A percentile compares a stretch with the other conserved stretches of the same genome.
phyloP scores from a whole-genome alignment of 2,329 filamentous ascomycete species.

The Parafenestella ontariensis region DNA sequence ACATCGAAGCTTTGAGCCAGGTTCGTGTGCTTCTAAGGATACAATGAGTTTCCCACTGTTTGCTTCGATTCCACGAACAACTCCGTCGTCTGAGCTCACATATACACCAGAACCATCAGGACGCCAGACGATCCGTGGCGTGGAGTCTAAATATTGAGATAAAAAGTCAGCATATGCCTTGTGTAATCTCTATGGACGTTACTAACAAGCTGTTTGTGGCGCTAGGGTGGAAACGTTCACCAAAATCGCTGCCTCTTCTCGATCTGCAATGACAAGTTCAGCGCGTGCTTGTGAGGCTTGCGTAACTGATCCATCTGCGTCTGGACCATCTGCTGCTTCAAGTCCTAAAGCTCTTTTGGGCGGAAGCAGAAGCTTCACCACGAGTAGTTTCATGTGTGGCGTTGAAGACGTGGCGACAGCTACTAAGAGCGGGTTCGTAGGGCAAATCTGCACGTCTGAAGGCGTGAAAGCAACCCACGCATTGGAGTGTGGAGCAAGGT shows the following conservation, averaged over 20 bases:
- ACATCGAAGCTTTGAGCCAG: slow-evolving; percentile 65
- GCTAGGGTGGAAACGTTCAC: slow-evolving; percentile 66
- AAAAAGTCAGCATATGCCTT: background rate
- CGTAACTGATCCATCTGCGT: slow-evolving; percentile 41
- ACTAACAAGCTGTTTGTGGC: slow-evolving; percentile 60
- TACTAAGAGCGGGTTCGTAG: slow-evolving; percentile 61
- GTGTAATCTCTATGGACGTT: background rate
- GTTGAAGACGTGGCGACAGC: slow-evolving; percentile 67
- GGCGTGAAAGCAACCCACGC: slow-evolving; percentile 71
- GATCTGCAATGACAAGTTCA: slow-evolving; percentile 60
- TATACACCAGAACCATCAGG: slow-evolving; percentile 68
- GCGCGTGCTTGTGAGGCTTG: slow-evolving; percentile 62
- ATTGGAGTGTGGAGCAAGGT: slow-evolving; percentile 67
- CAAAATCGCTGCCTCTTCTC: slow-evolving; percentile 66
- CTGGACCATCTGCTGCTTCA: slow-evolving; percentile 6
- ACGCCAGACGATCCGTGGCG: slow-evolving; percentile 67
- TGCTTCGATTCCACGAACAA: slow-evolving; percentile 66
- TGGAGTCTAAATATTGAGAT: slow-evolving; percentile 54
- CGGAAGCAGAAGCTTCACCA: slow-evolving; percentile 65
- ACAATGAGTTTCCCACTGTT: slow-evolving; percentile 64
- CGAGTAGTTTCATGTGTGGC: slow-evolving; percentile 68
- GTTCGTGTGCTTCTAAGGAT: slow-evolving; percentile 62
- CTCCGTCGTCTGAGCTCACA: slow-evolving; percentile 70
- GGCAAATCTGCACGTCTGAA: slow-evolving; percentile 62
- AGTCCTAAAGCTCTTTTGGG: slow-evolving; percentile 19